These are phyloP conservation scores for Passiflora organensis DNA, from an alignment of 345 rosid species.

Conservation along the genomic window DNA sequence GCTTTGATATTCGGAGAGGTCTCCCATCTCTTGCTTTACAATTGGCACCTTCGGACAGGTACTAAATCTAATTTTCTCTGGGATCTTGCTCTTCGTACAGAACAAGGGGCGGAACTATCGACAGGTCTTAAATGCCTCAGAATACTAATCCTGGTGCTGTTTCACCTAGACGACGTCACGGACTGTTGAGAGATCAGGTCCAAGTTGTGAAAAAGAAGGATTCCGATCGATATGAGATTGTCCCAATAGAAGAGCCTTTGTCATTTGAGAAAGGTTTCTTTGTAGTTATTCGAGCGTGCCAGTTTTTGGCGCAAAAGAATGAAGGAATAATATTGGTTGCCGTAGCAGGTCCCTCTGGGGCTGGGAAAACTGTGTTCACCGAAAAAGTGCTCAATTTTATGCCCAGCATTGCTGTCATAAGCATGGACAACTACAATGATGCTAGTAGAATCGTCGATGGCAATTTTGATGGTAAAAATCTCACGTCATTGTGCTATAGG, in stretches of 20 bases:
- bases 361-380: conserved; percentile 93
- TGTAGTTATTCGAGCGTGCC: conserved; percentile 86
- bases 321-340: conserved; percentile 87
- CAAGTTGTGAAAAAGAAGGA: conserved; percentile 70
- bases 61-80: not conserved
- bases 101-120: not conserved
- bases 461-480: conserved; percentile 79
- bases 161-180: conserved; percentile 80
- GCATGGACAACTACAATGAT: conserved; percentile 96
- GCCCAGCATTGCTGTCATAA: conserved; percentile 90
- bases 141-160: conserved; percentile 42
- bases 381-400: conserved; percentile 84
- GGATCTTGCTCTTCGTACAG: not conserved
- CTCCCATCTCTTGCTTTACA: not conserved
- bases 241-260: conserved; percentile 63
- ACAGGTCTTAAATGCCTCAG: conserved; percentile 47
- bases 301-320: conserved; percentile 80
- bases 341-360: conserved; percentile 98
- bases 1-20: not conserved
- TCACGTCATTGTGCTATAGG: conserved; percentile 1
- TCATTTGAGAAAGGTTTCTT: conserved; percentile 95
- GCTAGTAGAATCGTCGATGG: conserved; percentile 85
- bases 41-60: not conserved
- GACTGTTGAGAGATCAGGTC: conserved; percentile 82
- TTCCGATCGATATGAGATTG: conserved; percentile 73